Conservation (phyloP, 2,329 filamentous ascomycete genomes). For the Aspergillus amoenus region DNA sequence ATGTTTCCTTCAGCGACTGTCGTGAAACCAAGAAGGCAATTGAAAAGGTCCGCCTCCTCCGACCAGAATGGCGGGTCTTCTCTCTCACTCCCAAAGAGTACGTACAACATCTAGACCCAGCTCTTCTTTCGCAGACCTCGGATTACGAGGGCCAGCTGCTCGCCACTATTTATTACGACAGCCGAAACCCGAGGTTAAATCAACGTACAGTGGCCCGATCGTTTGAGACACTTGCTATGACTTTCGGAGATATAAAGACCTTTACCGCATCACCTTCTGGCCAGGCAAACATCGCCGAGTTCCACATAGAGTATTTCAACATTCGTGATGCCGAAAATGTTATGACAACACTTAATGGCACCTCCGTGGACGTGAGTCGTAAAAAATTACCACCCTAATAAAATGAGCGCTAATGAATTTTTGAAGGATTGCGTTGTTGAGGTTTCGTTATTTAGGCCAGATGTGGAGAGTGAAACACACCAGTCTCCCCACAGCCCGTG, state of each 20-base stretch:
- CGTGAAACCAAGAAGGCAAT: conserved; percentile 57
- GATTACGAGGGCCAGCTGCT: conserved; percentile 58
- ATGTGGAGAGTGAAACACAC: conserved; percentile 23
- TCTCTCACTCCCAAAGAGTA: conserved; percentile 50
- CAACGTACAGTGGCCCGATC: conserved; percentile 49
- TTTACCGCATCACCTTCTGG: conserved; percentile 29
- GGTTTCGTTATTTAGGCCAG: conserved; percentile 31
- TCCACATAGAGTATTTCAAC: conserved; percentile 43
- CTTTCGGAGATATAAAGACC: conserved; percentile 40
- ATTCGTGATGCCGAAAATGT: conserved; percentile 37
- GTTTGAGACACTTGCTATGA: conserved; percentile 36
- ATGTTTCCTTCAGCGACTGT: conserved; percentile 60
- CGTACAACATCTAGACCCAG: conserved; percentile 35
- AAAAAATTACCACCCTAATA: not conserved
- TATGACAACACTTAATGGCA: conserved; percentile 35
- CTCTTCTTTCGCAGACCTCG: conserved; percentile 30
- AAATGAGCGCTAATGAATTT: not conserved
- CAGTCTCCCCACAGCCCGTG: conserved; percentile 15
- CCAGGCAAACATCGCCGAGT: conserved; percentile 34
- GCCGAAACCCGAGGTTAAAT: conserved; percentile 27
- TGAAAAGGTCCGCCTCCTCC: conserved; percentile 46
- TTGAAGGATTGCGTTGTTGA: conserved; percentile 32
- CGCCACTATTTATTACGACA: conserved; percentile 48
- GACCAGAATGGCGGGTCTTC: conserved; percentile 49
- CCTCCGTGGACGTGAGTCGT: conserved; percentile 34